A percentile compares a stretch with the other conserved stretches of the same genome.
Evolutionary conservation across 2,329 filamentous ascomycete genomes (phyloP).

Genomic region (Tolypocladium nubicola): DNA sequence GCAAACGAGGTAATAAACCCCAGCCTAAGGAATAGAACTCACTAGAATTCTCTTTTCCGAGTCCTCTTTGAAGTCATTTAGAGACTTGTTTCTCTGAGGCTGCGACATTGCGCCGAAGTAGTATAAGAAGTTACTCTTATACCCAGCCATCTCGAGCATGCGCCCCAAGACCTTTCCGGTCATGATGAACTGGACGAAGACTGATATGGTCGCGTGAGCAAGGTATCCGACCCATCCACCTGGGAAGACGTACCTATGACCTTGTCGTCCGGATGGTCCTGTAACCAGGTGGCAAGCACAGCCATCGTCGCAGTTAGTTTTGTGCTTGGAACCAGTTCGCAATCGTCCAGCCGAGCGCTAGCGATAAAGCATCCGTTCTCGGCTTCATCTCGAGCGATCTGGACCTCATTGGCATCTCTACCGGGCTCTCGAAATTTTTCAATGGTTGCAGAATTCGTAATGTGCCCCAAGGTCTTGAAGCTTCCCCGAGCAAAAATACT

Average conservation of each 20-base stretch:
- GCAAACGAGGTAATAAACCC: neutral
- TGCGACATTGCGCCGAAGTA: conserved; percentile 16
- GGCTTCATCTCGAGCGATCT: neutral
- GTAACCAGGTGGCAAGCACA: conserved; percentile 20
- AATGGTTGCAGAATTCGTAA: fast-evolving
- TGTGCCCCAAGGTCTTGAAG: neutral
- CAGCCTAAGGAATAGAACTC: conserved; percentile 5
- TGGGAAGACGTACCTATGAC: conserved; percentile 21
- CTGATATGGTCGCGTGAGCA: conserved; percentile 7
- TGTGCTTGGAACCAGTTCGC: conserved; percentile 13
- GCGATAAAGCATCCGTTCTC: conserved; percentile 14
- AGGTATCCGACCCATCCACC: fast-evolving
- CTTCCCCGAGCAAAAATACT: too few species aligned
- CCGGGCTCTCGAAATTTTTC: conserved; percentile 10
- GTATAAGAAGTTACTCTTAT: conserved; percentile 23
- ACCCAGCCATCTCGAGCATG: conserved; percentile 16
- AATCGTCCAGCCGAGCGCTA: neutral
- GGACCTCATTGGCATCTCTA: conserved; percentile 10
- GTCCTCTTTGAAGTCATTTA: conserved; percentile 12
- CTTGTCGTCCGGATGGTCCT: conserved; percentile 22
- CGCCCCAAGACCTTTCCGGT: conserved; percentile 23
- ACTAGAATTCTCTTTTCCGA: conserved; percentile 21
- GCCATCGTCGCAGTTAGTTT: conserved; percentile 21
- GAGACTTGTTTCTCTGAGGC: conserved; percentile 5
- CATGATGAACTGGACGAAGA: conserved; percentile 24